Base-by-base conservation (phyloP, 257 asterid species). In the Primulina eburnea region DNA sequence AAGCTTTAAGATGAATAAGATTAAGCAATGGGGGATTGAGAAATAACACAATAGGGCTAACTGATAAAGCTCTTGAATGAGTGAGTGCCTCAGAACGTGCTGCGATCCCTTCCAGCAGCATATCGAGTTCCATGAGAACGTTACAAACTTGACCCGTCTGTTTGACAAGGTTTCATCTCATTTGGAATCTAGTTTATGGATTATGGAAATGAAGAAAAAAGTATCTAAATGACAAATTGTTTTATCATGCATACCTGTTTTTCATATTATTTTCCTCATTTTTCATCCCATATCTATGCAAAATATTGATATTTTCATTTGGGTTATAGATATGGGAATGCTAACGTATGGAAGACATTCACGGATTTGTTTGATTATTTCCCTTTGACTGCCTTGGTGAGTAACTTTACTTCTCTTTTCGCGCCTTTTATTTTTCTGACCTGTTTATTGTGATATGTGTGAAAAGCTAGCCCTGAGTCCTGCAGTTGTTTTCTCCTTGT, bases 281-380 rank as follows among this genome's bases (percentile, higher is more conserved):
- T 52, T 43, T 21, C 67, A 62, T 62, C 55, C 40, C 65, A 35
- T 47, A 53, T 33, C 17, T 16, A 67, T 70, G 55, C 63, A 66
- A 76, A 47, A 26, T 53, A 58, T 73, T 61, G 60, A 50, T 55
- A 32, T 20, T 65, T 47, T 55, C 17, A 26, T 69, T 75, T 73
- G 16, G 64, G 17, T 77, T 38, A 52, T 76, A 92, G 98, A 86
- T 92, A 92, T 73, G 98, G 98, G 58, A 92, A 83, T 80, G 98
- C 98, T 71, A 92, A 84, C 81, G 98, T 92, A 55, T 92, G 98
- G 96, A 92, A 92, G 89, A 92, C 72, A 69, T 92, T 92, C 85
- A 92, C 98, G 0, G 96, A 92, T 79, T 85, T 92, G 68, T 92
- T 92, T 70, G 98, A 92, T 78, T 92, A 88, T 80, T 88, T 92